Conservation (phyloP, 2,329 filamentous ascomycete species). For the Metarhizium rileyi region DNA sequence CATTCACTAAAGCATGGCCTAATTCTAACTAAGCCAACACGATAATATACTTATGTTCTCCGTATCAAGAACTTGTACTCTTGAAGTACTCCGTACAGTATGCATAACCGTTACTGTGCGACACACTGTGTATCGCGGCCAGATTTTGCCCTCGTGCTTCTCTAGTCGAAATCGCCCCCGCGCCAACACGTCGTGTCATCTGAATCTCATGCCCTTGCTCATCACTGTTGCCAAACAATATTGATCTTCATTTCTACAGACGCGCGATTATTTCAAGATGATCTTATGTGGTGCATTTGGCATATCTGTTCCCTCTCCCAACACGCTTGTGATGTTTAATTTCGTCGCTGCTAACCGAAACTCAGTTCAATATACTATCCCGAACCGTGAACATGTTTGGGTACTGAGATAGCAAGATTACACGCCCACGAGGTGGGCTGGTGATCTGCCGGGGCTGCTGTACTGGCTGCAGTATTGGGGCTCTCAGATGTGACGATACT, state of each 20-base stretch:
- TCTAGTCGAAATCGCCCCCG: not conserved
- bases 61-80: no score
- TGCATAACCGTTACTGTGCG: not conserved
- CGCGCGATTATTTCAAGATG: not conserved
- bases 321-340: not conserved
- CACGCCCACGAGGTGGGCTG: not conserved
- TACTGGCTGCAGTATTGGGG: not conserved
- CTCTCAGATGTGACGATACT: not conserved
- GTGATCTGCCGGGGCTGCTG: not conserved
- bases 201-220: not conserved
- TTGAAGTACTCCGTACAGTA: no score
- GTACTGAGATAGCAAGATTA: not conserved
- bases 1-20: no score
- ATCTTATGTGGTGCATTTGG: not conserved
- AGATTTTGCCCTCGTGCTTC: not conserved
- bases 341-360: not conserved
- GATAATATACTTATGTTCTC: no score
- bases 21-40: no score
- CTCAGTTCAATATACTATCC: not conserved
- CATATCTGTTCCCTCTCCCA: not conserved
- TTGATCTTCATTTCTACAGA: not conserved
- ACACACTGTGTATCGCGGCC: not conserved
- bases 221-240: not conserved
- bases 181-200: not conserved
- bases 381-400: not conserved